A percentile compares a stretch with the other conserved stretches of the same genome.
These are phyloP conservation scores for Penicillium sp. DNA, from an alignment of 2,329 filamentous ascomycete genomes.

Conservation along the genomic window DNA sequence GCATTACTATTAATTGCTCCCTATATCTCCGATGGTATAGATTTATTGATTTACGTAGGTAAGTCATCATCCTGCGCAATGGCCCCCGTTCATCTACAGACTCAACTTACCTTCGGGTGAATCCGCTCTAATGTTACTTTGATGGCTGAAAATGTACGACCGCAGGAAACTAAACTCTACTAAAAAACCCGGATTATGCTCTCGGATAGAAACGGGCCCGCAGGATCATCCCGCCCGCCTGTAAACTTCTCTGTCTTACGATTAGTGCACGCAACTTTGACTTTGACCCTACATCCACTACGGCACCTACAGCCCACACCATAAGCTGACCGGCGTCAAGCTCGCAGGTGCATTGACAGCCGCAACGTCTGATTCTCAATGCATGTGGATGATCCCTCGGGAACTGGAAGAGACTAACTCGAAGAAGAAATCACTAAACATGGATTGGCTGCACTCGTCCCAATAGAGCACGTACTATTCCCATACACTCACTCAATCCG, in stretches of 20 bases:
- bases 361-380: neutral
- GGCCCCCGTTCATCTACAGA: neutral
- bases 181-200: neutral
- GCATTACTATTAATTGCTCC: neutral
- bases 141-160: neutral
- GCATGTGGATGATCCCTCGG: neutral
- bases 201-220: neutral
- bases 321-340: neutral
- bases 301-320: neutral
- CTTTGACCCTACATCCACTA: neutral
- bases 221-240: neutral
- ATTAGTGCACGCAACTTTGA: neutral
- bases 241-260: neutral
- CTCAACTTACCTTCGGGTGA: neutral
- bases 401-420: neutral
- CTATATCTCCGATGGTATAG: neutral
- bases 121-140: neutral
- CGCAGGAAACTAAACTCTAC: neutral
- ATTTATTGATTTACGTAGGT: neutral
- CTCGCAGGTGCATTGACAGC: neutral
- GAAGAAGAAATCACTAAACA: neutral
- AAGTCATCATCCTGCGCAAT: neutral
- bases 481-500: conserved; percentile 15
- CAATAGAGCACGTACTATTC: neutral
- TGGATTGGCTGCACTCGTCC: conserved; percentile 7